These are phyloP conservation scores for Pythium vanterpoolii DNA, from an alignment of 352 stramenopile species.

Conservation along the genomic window DNA sequence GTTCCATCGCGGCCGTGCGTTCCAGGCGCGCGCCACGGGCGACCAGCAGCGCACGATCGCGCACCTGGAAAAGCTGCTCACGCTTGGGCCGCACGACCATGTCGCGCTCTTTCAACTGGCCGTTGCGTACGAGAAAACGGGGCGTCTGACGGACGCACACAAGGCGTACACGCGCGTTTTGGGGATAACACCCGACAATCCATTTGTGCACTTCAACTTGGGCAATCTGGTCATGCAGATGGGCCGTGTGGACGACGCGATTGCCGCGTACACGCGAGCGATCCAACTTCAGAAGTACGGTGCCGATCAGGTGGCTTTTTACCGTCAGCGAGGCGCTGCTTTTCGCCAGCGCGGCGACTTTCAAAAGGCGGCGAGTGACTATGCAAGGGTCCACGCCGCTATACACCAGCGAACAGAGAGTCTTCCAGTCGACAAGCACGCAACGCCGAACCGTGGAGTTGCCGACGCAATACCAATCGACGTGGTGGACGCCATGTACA, in stretches of 20 bases:
- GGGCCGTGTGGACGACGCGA: conserved; percentile 34
- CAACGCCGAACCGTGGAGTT: background rate
- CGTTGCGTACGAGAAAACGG: conserved; percentile 44
- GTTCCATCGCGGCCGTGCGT: conserved; percentile 34
- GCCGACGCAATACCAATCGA: background rate
- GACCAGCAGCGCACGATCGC: conserved; percentile 40
- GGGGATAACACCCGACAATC: conserved; percentile 19
- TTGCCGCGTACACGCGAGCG: conserved; percentile 39
- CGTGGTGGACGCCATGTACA: background rate
- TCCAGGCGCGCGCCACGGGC: conserved; percentile 46
- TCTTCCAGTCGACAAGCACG: background rate
- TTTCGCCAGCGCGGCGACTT: conserved; percentile 59
- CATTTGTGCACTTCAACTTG: conserved; percentile 52
- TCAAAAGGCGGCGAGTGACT: conserved; percentile 60
- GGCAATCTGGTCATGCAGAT: conserved; percentile 52
- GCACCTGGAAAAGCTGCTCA: conserved; percentile 34
- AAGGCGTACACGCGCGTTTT: conserved; percentile 37
- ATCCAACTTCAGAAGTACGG: conserved; percentile 37
- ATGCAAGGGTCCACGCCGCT: conserved; percentile 21
- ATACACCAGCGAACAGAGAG: background rate
- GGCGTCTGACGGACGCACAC: conserved; percentile 27
- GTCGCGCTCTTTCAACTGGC: conserved; percentile 43
- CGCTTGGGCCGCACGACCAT: conserved; percentile 12
- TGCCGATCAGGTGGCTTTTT: conserved; percentile 30
- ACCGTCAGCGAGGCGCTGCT: conserved; percentile 45